Base-by-base conservation (phyloP, 257 asterid genomes). In the Przewalskia tangutica region DNA sequence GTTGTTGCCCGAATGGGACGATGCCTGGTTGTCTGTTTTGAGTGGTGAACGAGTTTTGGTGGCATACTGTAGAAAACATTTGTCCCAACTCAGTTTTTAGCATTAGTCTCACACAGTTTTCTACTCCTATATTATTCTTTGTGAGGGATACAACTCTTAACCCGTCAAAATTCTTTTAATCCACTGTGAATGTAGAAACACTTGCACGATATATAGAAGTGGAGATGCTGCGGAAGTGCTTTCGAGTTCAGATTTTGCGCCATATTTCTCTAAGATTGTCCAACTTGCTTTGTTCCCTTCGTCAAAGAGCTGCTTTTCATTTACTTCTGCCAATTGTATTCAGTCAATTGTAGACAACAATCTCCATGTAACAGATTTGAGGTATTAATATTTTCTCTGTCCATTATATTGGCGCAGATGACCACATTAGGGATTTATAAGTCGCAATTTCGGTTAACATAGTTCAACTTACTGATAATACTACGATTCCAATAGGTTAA, bases 21-120 rank as follows among this genome's bases (percentile, higher is more conserved):
- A 85, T 82, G 77, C 89, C 92, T 84, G 64, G 83, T 67, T 84
- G 89, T 86, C 94, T 71, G 44, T 77, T 78, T 70, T 77, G 89
- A 84, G 94, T 90, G 95, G 88, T 85, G 91, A 18, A 81, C 82
- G 88, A 87, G 81, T 85, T 89, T 87, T 90, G 90, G 81, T 85
- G 81, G 86, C 83, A 84, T 36, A 80, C 63, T 40, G 44, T 80
- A 84, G 85, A 86, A 86, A 82, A 53, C 75, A 62, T 65, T 80
- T 84, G 59, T 83, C 77, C 65, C 84, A 84, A 82, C 83, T 85
- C 8, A 55, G 12, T 62, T 86, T 63, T 71, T 85, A 68, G 91
- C 85, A 68, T 83, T 77, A 85, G 91, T 83, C 84, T 77, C 46
- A 63, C 71, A 36, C 84, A 66, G 85, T 58, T 84, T 38, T 63